Evolutionary conservation across 2,329 filamentous ascomycete genomes (phyloP), one percentile per base, ranked within the genome.

Genomic region (Alternaria gansuensis): DNA sequence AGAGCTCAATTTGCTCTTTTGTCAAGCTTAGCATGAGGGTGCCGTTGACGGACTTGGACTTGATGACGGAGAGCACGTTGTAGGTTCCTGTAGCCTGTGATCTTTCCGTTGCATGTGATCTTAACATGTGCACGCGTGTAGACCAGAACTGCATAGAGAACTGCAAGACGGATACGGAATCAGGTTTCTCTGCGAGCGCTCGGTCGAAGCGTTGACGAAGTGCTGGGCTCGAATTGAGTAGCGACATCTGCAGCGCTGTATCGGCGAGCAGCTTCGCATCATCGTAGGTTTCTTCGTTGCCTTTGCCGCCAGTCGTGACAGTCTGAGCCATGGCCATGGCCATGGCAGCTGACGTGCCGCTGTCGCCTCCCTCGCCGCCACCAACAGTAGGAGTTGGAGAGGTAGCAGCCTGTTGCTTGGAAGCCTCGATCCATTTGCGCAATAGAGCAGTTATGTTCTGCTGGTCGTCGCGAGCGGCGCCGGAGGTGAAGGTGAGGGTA

Each of bases 121-220:
- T 90, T 29, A 99, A 84, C 31, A 97, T 82, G 75, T 92, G 92
- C 45, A 93, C 86, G 44, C 96, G 86, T 2, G 92, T 92, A 1
- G 92, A 92, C 95, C 95, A 99, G 80, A 99, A 99, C 75, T 97
- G 94, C 1, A 88, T 83, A 67, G 94, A 93, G 77, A 98, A 97
- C 43, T 93, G 89, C 2, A 86, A 86, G 28, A 90, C 87, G 0
- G 90, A 89, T 61, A 98, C 89, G 2, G 90, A 88, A 7, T 94
- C 90, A 0, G 94, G 93, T 72, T 97, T 97, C 8, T 91, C 90
- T 51, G 86, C 84, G 48, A 93, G 82, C 0, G 92, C 90, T 72
- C 97, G 92, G 80, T 92, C 89, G 75, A 97, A 97, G 41, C 93
- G 95, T 75, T 91, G 88, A 67, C 90, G 87, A 39, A 99, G 83